Base-by-base conservation (phyloP, 139 green algal genomes). In the Marvania coccoides region DNA sequence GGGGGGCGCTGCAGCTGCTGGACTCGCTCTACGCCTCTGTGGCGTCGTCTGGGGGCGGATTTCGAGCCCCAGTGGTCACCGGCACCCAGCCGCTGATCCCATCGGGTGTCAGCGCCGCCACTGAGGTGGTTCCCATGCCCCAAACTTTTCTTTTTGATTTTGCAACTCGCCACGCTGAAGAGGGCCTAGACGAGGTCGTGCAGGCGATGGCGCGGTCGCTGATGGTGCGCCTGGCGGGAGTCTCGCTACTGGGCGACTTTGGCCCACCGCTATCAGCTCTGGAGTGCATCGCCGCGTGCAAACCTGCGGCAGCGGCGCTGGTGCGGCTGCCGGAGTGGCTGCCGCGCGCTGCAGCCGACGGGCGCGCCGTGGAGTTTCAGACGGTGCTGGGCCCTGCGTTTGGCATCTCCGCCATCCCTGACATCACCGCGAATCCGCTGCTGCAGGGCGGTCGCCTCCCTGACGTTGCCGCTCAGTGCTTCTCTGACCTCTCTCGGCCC, bases 101-200 rank as follows among this genome's bases (percentile, higher is more conserved):
- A 28, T 40, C 19, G 23, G 34, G 36, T 12, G n/a, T 66, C 14
- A 66, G 14, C 13, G 23, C 13, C 9, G 13, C 9, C 26, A 66
- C 59, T 2, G 63, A 57, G 0, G 62, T 67, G 15, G 28, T 36
- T 19, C 51, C 81, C 13, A 62, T 97, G 63, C 90, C 92, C 1
- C 37, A 58, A 0, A 84, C 81, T 0, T 97, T 96, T 47, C 63
- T 97, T 29, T 85, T 95, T 58, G 80, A 91, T 28, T 79, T 95
- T 36, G 78, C 70, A 1, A 67, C 58, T 6, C 72, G 76, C 23
- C 88, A 88, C 45, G 83, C 78, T 46, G 80, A 88, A 14, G 83
- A 92, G 47, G 88, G 83, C 5, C 74, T 97, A 26, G 47, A 79
- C 3, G 70, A 85, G 1, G 47, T 92, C 14, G 26, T 91, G 12